phyloP scores from a whole-genome alignment of 73 alveolate species.

The Symbiodinium natans region DNA sequence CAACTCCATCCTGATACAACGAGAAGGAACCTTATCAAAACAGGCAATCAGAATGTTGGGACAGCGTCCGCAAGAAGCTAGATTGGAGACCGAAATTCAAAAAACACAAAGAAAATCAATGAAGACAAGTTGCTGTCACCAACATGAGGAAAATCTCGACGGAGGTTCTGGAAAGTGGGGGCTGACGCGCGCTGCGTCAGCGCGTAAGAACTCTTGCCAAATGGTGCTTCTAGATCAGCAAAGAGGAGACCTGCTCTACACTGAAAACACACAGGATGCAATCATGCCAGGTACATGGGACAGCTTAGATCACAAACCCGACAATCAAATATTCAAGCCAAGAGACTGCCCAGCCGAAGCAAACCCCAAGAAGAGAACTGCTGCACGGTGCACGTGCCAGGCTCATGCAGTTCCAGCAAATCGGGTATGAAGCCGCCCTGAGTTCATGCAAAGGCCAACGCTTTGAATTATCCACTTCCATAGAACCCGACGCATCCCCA shows the following conservation, averaged over 20 bases:
- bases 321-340: not conserved
- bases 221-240: not conserved
- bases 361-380: not conserved
- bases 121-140: not conserved
- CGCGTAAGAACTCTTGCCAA: not conserved
- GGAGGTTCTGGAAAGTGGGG: not conserved
- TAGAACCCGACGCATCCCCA: not conserved
- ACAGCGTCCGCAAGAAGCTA: no score
- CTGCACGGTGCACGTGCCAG: not conserved
- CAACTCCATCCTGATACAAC: not conserved
- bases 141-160: not conserved
- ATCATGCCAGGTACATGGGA: no score
- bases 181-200: not conserved
- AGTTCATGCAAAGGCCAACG: no score
- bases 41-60: not conserved
- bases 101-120: not conserved
- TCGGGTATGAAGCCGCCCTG: not conserved
- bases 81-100: not conserved
- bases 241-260: not conserved
- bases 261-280: not conserved
- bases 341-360: not conserved
- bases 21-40: not conserved
- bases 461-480: no score
- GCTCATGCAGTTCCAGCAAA: not conserved
- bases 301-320: no score